phyloP scores from a whole-genome alignment of 2,329 filamentous ascomycete genomes.

The Xylaria sp. region DNA sequence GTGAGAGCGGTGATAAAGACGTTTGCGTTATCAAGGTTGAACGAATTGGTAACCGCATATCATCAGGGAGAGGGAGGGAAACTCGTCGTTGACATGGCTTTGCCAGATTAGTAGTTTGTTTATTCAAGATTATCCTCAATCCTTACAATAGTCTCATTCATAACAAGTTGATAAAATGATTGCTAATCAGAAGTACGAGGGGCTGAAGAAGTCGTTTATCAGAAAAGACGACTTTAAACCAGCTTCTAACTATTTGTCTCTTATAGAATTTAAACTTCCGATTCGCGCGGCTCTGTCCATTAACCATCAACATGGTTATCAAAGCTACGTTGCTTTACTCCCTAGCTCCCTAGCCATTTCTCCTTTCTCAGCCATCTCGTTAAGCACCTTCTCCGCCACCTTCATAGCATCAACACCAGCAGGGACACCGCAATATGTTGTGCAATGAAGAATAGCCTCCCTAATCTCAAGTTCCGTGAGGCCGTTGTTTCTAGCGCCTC shows the following conservation, averaged over 20 bases:
- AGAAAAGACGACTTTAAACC: not conserved
- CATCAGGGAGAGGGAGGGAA: constrained; percentile 57
- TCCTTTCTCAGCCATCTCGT: constrained; percentile 48
- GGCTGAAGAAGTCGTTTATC: too few species aligned
- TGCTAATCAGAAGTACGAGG: too few species aligned
- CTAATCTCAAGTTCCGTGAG: constrained; percentile 69
- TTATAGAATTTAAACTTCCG: not conserved
- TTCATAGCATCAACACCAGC: constrained; percentile 55
- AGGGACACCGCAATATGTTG: constrained; percentile 56
- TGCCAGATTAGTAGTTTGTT: constrained; percentile 28
- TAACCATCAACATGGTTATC: not conserved
- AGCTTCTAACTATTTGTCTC: not conserved
- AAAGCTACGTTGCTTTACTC: constrained; percentile 35
- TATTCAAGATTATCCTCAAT: constrained; percentile 35
- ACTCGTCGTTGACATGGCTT: constrained; percentile 53
- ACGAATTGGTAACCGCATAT: constrained; percentile 56
- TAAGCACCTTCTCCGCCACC: constrained; percentile 46
- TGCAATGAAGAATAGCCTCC: constrained; percentile 63
- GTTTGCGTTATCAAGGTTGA: constrained; percentile 50
- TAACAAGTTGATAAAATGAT: not conserved
- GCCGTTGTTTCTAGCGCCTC: constrained; percentile 71
- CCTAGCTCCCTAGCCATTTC: constrained; percentile 46
- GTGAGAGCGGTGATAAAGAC: constrained; percentile 50
- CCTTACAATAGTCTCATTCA: not conserved
- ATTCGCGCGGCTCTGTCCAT: not conserved